phyloP scores from a whole-genome alignment of 257 asterid species.

The Echium plantagineum region DNA sequence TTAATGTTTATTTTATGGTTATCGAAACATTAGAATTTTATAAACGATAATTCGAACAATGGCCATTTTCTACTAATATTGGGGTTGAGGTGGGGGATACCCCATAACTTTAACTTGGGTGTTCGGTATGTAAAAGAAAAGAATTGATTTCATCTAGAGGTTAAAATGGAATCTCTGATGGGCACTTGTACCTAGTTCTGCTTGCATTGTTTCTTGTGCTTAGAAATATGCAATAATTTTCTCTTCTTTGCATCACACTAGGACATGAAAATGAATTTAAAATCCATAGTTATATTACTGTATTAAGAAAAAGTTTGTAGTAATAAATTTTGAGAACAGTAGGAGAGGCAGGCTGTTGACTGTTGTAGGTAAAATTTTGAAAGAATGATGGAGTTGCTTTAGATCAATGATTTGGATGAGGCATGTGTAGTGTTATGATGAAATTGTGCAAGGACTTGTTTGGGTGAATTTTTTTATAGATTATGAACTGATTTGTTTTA shows the following conservation, averaged over 20 bases:
- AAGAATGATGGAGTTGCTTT: background rate
- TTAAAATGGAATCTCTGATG: background rate
- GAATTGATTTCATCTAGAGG: background rate
- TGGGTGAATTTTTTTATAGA: background rate
- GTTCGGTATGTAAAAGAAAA: no score
- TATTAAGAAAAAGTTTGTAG: background rate
- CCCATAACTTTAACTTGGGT: no score
- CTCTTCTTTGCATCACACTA: no score
- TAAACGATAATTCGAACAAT: no score
- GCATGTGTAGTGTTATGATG: background rate
- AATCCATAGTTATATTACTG: no score
- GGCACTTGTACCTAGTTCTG: conserved; percentile 1
- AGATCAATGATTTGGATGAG: background rate
- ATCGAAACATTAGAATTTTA: no score
- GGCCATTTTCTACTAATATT: no score
- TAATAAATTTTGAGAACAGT: background rate
- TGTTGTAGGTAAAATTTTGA: no score
- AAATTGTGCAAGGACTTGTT: background rate
- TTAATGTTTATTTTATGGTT: no score
- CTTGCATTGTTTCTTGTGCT: conserved; percentile 2
- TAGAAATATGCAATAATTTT: background rate
- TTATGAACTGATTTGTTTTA: no score
- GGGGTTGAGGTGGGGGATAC: no score
- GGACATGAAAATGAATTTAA: no score
- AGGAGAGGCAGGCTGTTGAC: background rate